Conservation (phyloP, 1,284 basidiomycete genomes). For the Paramarasmius palmivorus region DNA sequence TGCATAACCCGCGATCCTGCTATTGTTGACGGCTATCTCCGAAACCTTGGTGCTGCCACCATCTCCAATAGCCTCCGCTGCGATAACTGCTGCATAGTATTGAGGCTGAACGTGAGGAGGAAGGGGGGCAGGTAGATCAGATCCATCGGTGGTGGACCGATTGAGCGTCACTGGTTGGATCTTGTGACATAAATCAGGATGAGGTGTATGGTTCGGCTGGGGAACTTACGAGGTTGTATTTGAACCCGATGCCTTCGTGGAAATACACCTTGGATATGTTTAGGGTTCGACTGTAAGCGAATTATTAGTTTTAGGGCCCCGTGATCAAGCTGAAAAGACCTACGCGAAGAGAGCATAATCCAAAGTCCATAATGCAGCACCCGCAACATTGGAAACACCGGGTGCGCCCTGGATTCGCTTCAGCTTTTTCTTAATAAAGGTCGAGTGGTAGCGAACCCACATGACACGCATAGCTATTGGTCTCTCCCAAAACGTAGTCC, state of each 20-base stretch:
- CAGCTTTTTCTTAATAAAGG: conserved; percentile 1
- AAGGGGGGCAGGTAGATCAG: conserved; percentile 44
- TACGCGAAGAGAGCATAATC: conserved; percentile 62
- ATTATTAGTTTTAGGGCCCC: conserved; percentile 33
- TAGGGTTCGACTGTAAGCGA: background rate
- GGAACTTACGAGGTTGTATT: conserved; percentile 42
- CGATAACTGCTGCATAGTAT: conserved; percentile 61
- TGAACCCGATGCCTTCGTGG: conserved; percentile 49
- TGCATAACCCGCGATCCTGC: conserved; percentile 62
- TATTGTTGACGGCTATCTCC: conserved; percentile 52
- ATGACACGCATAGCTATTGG: conserved; percentile 52
- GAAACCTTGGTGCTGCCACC: conserved; percentile 39
- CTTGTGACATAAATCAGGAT: conserved; percentile 28
- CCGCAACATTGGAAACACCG: conserved; percentile 68
- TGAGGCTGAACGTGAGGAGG: conserved; percentile 58
- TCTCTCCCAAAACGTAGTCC: conserved; percentile 63
- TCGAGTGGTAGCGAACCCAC: conserved; percentile 24
- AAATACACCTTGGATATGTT: conserved; percentile 39
- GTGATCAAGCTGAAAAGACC: conserved; percentile 16
- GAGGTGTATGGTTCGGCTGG: background rate
- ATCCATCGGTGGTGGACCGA: conserved; percentile 52
- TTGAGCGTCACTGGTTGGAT: conserved; percentile 56
- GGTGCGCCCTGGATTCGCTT: conserved; percentile 53
- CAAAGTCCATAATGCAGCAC: conserved; percentile 68
- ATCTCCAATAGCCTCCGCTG: conserved; percentile 39